These are phyloP conservation scores for Kwoniella sp. DNA, from an alignment of 768 basidiomycete genomes.

Conservation along the genomic window DNA sequence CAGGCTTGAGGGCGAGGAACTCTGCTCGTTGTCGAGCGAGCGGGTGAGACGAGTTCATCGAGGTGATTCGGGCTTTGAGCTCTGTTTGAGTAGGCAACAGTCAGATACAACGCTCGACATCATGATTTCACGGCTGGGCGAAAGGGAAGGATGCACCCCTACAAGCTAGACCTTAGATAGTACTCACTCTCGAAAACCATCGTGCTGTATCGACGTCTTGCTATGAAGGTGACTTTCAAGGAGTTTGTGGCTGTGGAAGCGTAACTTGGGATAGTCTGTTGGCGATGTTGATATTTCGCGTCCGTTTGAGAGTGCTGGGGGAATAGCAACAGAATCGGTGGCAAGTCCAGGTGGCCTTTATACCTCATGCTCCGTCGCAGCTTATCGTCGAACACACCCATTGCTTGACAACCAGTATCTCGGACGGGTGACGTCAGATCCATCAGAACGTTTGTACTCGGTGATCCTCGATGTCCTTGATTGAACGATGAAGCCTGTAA, in stretches of 20 bases:
- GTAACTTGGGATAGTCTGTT: neutral
- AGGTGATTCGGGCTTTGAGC: conserved; percentile 30
- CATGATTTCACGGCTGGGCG: too few species aligned
- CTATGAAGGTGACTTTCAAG: too few species aligned
- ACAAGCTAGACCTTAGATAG: too few species aligned
- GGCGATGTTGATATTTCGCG: neutral
- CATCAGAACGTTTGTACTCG: neutral
- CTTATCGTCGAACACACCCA: neutral
- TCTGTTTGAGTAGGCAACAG: conserved; percentile 21
- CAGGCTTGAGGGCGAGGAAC: conserved; percentile 37
- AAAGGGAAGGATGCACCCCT: neutral
- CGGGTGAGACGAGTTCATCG: conserved; percentile 32
- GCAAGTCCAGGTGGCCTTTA: conserved; percentile 1
- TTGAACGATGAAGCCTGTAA: too few species aligned
- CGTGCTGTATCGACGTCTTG: too few species aligned
- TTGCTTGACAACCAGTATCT: neutral
- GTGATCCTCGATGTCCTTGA: too few species aligned
- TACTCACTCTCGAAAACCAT: too few species aligned
- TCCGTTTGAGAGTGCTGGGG: too few species aligned
- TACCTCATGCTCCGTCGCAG: neutral
- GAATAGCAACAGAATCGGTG: neutral
- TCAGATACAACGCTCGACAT: too few species aligned
- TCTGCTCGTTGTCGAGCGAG: conserved; percentile 41
- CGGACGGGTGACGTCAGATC: conserved; percentile 8
- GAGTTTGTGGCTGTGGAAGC: too few species aligned